A percentile compares a stretch with the other conserved stretches of the same genome.
These are phyloP conservation scores for Neurospora cerealis DNA, from an alignment of 495 filamentous ascomycete genomes.

Conservation along the genomic window DNA sequence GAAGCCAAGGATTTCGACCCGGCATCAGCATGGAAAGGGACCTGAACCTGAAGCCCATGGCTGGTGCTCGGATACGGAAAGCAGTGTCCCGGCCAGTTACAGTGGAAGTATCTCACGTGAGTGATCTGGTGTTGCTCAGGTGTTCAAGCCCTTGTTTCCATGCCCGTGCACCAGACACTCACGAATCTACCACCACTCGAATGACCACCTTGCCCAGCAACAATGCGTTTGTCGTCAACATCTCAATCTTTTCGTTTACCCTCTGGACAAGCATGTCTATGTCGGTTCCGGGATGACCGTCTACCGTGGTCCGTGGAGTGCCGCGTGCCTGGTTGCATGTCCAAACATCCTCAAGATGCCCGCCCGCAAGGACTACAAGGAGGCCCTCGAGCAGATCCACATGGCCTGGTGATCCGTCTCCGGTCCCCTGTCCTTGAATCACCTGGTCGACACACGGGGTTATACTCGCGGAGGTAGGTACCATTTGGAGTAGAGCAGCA, in stretches of 20 bases:
- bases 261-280: too few species aligned
- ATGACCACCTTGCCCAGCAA: background rate
- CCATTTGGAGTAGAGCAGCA: background rate
- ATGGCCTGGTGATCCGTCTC: background rate
- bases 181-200: background rate
- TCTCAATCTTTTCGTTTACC: background rate
- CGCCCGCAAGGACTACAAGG: too few species aligned
- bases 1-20: background rate
- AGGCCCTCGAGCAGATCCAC: too few species aligned
- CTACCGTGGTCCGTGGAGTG: too few species aligned
- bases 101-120: background rate
- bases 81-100: background rate
- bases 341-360: too few species aligned
- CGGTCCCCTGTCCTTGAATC: background rate
- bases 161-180: background rate
- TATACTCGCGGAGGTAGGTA: background rate
- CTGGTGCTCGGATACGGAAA: background rate
- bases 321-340: too few species aligned
- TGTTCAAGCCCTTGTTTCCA: background rate
- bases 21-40: background rate
- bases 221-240: background rate
- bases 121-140: background rate
- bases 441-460: background rate
- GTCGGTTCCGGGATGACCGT: too few species aligned
- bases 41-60: background rate